phyloP scores from a whole-genome alignment of 1,139 yeast species.

The Suhomyces taliae region DNA sequence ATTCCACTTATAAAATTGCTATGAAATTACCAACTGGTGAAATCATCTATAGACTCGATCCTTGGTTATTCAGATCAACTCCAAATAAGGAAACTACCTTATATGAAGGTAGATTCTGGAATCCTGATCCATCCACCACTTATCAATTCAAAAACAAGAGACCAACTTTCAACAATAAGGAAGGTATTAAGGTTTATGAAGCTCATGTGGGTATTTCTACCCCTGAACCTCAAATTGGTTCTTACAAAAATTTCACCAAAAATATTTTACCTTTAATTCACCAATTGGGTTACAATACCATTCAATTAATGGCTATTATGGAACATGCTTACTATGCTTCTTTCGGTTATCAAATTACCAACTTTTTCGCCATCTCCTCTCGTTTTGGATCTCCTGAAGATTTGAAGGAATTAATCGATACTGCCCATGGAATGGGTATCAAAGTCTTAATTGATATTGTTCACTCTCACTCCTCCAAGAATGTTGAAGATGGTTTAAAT shows the following conservation, averaged over 20 bases:
- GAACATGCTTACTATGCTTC: conserved; percentile 98
- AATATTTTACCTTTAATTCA: conserved; percentile 82
- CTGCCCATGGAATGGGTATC: conserved; percentile 87
- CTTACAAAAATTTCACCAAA: conserved; percentile 79
- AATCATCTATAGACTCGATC: conserved; percentile 77
- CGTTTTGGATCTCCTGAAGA: conserved; percentile 96
- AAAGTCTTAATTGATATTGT: conserved; percentile 88
- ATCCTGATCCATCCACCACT: conserved; percentile 50
- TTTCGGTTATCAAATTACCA: conserved; percentile 94
- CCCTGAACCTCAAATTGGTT: conserved; percentile 81
- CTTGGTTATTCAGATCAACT: conserved; percentile 85
- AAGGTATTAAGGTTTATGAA: conserved; percentile 78
- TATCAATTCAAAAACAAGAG: conserved; percentile 66
- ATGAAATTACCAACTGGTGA: conserved; percentile 69
- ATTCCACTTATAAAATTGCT: conserved; percentile 73
- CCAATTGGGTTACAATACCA: conserved; percentile 84
- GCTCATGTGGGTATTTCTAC: conserved; percentile 96
- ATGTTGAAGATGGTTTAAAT: conserved; percentile 90
- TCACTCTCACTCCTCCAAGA: conserved; percentile 94
- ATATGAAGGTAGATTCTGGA: conserved; percentile 93
- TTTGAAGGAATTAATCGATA: conserved; percentile 82
- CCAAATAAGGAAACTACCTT: conserved; percentile 47
- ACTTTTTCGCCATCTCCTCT: conserved; percentile 86
- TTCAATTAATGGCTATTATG: conserved; percentile 97
- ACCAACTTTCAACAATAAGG: conserved; percentile 47